These are phyloP conservation scores for Rostrohypoxylon terebratum DNA, from an alignment of 495 filamentous ascomycete species.

Conservation along the genomic window DNA sequence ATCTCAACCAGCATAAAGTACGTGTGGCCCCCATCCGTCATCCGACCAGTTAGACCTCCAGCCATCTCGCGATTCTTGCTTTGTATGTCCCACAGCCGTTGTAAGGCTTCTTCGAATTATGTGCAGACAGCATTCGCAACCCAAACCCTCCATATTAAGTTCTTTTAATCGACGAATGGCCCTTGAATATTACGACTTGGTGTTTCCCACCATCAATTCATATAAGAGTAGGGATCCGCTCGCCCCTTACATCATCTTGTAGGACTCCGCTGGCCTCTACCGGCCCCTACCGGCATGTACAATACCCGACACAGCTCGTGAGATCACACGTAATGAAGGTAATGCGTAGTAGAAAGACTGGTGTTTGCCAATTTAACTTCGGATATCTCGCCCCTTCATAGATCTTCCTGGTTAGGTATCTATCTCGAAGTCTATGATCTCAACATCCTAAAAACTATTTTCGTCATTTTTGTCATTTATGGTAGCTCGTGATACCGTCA, in stretches of 20 bases:
- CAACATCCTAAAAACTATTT: neutral
- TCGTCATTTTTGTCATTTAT: neutral
- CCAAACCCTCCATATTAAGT: neutral
- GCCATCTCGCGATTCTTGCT: neutral
- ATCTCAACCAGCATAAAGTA: conserved; percentile 21
- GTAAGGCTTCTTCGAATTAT: neutral
- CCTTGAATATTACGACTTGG: neutral
- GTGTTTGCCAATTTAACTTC: neutral
- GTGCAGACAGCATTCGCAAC: neutral
- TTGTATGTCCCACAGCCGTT: neutral
- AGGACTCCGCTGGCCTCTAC: neutral
- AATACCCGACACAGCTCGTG: neutral
- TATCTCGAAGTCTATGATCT: neutral
- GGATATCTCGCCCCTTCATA: neutral
- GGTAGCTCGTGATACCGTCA: neutral
- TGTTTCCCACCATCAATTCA: conserved; percentile 9
- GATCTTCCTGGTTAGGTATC: neutral
- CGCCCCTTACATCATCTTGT: conserved; percentile 29
- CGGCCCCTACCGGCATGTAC: neutral
- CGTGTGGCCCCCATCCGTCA: neutral
- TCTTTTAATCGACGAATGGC: neutral
- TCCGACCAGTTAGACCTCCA: neutral
- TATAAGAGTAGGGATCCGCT: neutral
- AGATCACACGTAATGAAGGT: neutral
- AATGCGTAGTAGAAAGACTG: neutral